Evolutionary conservation across 2,329 filamentous ascomycete genomes (phyloP), one percentile per base, ranked within the genome.

Genomic region (Pseudopithomyces maydicus): DNA sequence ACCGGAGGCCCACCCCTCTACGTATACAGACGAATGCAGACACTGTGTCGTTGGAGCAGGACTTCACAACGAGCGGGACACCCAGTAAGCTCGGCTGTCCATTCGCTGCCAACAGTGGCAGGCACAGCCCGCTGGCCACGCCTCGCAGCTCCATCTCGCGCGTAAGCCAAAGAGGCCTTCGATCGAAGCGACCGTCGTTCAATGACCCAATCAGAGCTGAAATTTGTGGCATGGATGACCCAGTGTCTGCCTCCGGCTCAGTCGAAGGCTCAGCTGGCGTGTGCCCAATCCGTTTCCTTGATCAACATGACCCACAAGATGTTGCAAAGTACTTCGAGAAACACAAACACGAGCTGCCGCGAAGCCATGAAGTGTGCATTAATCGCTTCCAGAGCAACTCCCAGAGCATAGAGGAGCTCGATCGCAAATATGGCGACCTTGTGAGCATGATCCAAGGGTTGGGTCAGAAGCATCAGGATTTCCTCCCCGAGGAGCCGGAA

Each of bases 401-500:
- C 66, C 85, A 90, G 61, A 90, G 93, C 69, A 90, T 96, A 70
- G 87, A 88, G 63, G 91, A 96, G 76, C 82, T 98, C 54, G 94
- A 98, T 74, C 91, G 91, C 61, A 98, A 97, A 75, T 98, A 97
- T 73, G 92, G 92, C 63, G 94, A 89, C 73, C 81, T 97, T 42
- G 92, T 91, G 65, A 96, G 87, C 77, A 97, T 98, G 94, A 96
- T 98, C 59, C 89, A 95, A 74, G 92, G 92, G 8, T 81, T 98
- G 38, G 91, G 92, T 47, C 85, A 89, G 62, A 91, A 96, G 66
- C 94, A 98, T 72, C 90, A 95, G 72, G 88, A 91, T 6, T 92
- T 95, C 86, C 80, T 97, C 26, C 90, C 90, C 1, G 81, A 84
- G 38, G 79, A 81, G 52, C 76, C 78, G 7, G 77, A 76, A 14